These are phyloP conservation scores for Cytospora piceae DNA, from an alignment of 2,329 filamentous ascomycete genomes.

Conservation along the genomic window DNA sequence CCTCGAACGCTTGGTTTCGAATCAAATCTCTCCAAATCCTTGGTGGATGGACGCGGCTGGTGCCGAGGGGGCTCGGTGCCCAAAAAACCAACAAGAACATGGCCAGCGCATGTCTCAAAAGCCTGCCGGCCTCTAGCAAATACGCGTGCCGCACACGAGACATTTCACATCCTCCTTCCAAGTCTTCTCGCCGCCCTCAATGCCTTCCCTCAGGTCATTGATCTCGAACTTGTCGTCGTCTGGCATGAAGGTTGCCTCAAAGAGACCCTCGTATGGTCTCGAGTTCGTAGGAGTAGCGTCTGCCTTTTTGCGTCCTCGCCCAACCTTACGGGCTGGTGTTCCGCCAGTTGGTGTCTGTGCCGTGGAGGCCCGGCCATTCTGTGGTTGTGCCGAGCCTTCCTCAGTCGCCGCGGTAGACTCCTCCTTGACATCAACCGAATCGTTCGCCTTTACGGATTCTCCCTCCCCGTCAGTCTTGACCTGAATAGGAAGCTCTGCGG, in stretches of 20 bases:
- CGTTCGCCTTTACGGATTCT: slow-evolving; percentile 40
- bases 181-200: slow-evolving; percentile 53
- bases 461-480: slow-evolving; percentile 52
- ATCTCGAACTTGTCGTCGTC: slow-evolving; percentile 54
- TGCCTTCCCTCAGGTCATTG: slow-evolving; percentile 52
- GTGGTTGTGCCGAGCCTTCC: slow-evolving; percentile 26
- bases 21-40: background rate
- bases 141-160: slow-evolving; percentile 52
- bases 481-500: slow-evolving; percentile 55
- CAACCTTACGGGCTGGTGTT: slow-evolving; percentile 34
- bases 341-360: slow-evolving; percentile 32
- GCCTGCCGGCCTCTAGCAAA: slow-evolving; percentile 43
- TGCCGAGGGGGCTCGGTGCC: background rate
- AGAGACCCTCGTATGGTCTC: slow-evolving; percentile 56
- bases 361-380: slow-evolving; percentile 33
- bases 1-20: background rate
- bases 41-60: background rate
- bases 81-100: background rate
- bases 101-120: background rate
- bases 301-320: slow-evolving; percentile 43
- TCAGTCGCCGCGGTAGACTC: slow-evolving; percentile 34
- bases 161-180: slow-evolving; percentile 59
- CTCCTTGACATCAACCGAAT: slow-evolving; percentile 44
- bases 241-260: slow-evolving; percentile 54
- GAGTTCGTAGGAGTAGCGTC: slow-evolving; percentile 38